Percentiles rank a stretch among this genome's conserved stretches.
phyloP scores from a whole-genome alignment of 805 yeast genomes.

The Kodamaea jinghongensis region DNA sequence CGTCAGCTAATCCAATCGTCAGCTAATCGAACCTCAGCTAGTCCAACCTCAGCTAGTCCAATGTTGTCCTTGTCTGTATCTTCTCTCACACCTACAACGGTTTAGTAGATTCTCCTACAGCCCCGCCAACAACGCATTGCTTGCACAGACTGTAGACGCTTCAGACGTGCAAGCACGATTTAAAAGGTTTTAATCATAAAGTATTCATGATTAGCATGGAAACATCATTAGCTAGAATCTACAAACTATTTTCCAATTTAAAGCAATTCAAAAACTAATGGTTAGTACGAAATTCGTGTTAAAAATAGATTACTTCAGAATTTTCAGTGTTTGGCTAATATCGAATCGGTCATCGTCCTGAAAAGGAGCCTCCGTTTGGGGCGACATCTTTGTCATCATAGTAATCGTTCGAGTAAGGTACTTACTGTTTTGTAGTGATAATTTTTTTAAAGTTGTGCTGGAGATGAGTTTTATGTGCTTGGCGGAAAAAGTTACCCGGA shows the following conservation, averaged over 20 bases:
- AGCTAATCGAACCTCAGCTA: too few species aligned
- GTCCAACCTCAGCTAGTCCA: too few species aligned
- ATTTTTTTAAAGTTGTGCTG: neutral
- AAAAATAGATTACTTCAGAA: conserved; percentile 42
- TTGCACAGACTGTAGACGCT: conserved; percentile 17
- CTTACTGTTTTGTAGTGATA: conserved; percentile 7
- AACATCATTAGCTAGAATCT: conserved; percentile 45
- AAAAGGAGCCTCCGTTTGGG: conserved; percentile 67
- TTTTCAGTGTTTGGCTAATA: conserved; percentile 64
- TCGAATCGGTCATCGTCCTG: conserved; percentile 71
- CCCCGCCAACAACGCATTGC: too few species aligned
- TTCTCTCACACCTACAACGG: too few species aligned
- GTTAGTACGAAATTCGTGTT: conserved; percentile 12
- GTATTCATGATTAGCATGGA: conserved; percentile 64
- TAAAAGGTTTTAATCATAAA: conserved; percentile 39
- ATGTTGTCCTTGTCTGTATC: too few species aligned
- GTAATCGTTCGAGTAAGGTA: conserved; percentile 11
- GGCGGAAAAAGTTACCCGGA: conserved; percentile 1
- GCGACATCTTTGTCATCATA: conserved; percentile 70
- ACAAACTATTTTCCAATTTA: too few species aligned
- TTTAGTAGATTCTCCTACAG: too few species aligned
- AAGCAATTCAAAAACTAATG: conserved; percentile 4
- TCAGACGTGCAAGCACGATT: conserved; percentile 37
- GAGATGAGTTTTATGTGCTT: conserved; percentile 1
- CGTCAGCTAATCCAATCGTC: too few species aligned